Conservation (phyloP, 1,284 basidiomycete species). For the Cutaneotrichosporon mucoides region DNA sequence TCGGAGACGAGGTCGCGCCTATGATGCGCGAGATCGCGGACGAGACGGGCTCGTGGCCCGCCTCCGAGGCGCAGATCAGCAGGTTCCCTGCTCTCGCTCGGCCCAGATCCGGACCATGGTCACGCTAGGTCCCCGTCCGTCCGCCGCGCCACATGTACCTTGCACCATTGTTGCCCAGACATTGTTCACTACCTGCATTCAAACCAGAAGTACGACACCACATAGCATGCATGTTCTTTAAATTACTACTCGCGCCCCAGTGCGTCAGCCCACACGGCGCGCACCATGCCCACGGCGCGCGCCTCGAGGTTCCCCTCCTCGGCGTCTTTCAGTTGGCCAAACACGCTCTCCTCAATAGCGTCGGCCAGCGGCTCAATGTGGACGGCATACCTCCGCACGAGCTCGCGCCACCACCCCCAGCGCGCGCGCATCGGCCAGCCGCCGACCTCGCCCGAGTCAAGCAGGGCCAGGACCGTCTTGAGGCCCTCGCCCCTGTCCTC, state of each 20-base stretch:
- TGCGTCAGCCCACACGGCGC: constrained; percentile 26
- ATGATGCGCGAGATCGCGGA: too few species aligned
- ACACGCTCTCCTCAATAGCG: constrained; percentile 24
- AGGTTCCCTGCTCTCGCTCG: too few species aligned
- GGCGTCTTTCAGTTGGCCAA: constrained; percentile 4
- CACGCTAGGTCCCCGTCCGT: too few species aligned
- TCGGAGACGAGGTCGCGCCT: too few species aligned
- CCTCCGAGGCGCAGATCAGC: too few species aligned
- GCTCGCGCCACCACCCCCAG: constrained; percentile 46
- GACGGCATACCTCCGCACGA: constrained; percentile 34
- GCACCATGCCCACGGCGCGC: constrained; percentile 34
- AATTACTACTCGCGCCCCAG: constrained; percentile 14
- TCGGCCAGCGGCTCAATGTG: constrained; percentile 30
- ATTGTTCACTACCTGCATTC: too few species aligned
- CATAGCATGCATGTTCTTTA: too few species aligned
- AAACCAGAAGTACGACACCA: too few species aligned
- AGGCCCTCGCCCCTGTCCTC: constrained; percentile 32
- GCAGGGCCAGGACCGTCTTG: constrained; percentile 34
- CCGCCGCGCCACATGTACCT: too few species aligned
- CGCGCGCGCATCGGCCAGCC: constrained; percentile 39
- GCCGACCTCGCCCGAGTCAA: constrained; percentile 36
- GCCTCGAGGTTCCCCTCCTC: constrained; percentile 19
- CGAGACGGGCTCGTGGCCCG: too few species aligned
- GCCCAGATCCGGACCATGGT: too few species aligned
- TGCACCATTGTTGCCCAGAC: too few species aligned